phyloP scores from a whole-genome alignment of 208 protist genomes.

The Histomonas meleagridis region DNA sequence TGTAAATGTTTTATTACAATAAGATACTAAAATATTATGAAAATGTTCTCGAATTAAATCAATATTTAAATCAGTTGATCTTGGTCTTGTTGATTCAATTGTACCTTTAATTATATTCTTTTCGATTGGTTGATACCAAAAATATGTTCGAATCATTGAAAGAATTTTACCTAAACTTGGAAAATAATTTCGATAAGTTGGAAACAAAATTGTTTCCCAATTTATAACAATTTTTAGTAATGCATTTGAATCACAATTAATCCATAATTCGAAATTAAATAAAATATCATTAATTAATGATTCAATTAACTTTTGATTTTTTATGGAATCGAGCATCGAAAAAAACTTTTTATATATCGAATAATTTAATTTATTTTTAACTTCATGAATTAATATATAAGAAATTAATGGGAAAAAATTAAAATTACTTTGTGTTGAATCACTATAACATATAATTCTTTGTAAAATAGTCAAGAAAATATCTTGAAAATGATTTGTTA shows the following conservation, averaged over 20 bases:
- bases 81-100: neutral
- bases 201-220: neutral
- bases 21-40: neutral
- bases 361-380: neutral
- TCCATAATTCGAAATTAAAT: neutral
- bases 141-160: neutral
- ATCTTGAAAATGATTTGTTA: neutral
- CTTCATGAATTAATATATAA: neutral
- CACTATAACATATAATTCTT: neutral
- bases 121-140: constrained; percentile 29
- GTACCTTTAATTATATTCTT: neutral
- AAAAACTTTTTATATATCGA: neutral
- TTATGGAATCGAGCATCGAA: neutral
- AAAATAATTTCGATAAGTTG: neutral
- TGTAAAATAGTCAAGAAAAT: neutral
- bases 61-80: neutral
- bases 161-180: neutral
- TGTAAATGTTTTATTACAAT: neutral
- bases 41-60: neutral
- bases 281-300: neutral
- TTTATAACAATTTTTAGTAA: neutral
- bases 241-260: neutral
- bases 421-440: neutral
- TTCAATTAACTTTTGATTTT: neutral
- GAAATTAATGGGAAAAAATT: neutral